phyloP scores from a whole-genome alignment of 176 grass and related monocot genomes.

The Chrysopogon serrulatus region DNA sequence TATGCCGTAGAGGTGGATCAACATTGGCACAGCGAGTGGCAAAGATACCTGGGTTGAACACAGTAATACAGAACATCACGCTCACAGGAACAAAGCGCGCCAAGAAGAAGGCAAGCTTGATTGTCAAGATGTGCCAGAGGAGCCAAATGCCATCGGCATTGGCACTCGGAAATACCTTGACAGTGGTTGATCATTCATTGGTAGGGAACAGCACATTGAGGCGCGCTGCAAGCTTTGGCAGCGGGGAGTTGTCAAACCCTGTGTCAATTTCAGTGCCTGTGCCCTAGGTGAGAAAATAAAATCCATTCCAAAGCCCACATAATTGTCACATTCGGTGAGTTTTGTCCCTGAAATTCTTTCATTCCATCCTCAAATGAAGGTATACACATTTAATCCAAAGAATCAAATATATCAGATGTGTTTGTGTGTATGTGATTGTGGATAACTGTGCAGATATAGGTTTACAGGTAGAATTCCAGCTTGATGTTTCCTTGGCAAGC shows the following conservation, averaged over 20 bases:
- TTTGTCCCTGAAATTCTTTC: slow-evolving; percentile 58
- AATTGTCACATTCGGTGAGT: slow-evolving; percentile 31
- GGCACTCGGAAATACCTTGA: slow-evolving; percentile 44
- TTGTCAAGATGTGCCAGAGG: slow-evolving; percentile 79
- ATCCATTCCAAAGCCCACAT: slow-evolving; percentile 23
- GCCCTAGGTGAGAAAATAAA: slow-evolving; percentile 41
- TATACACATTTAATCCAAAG: slow-evolving; percentile 53
- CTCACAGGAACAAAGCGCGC: slow-evolving; percentile 84
- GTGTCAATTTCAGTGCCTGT: slow-evolving; percentile 72
- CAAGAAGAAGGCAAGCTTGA: slow-evolving; percentile 77
- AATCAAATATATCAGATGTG: slow-evolving; percentile 26
- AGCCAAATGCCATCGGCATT: slow-evolving; percentile 41
- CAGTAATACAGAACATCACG: slow-evolving; percentile 59
- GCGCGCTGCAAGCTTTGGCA: slow-evolving; percentile 40
- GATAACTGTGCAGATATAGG: slow-evolving; percentile 36
- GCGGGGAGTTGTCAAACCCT: slow-evolving; percentile 58
- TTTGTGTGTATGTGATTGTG: slow-evolving; percentile 31
- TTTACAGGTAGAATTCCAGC: slow-evolving; percentile 27
- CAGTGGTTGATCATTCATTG: slow-evolving; percentile 42
- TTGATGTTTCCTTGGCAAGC: slow-evolving; percentile 40
- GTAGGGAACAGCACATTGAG: slow-evolving; percentile 55
- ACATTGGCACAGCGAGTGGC: slow-evolving; percentile 54
- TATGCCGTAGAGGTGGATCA: slow-evolving; percentile 65
- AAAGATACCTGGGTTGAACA: slow-evolving; percentile 50
- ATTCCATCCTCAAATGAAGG: slow-evolving; percentile 47